Conservation (phyloP, 805 yeast genomes). For the Candida morakotiae region DNA sequence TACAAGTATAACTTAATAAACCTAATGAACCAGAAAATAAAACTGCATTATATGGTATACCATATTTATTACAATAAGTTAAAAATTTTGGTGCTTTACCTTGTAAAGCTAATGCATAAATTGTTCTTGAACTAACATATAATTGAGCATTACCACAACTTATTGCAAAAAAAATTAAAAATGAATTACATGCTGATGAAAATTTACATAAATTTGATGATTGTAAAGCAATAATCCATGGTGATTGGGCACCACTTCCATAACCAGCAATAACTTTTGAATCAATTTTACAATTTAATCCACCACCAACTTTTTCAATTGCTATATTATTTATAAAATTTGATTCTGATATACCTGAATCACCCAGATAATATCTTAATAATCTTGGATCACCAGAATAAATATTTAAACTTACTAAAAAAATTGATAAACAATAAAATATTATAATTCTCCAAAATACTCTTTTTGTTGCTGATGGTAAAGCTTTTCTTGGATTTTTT, state of each 20-base stretch:
- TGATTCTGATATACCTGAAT: constrained; percentile 30
- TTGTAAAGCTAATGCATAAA: constrained; percentile 41
- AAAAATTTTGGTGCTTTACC: constrained; percentile 61
- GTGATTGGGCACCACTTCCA: constrained; percentile 41
- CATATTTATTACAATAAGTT: constrained; percentile 54
- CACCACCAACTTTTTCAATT: constrained; percentile 35
- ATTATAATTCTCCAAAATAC: constrained; percentile 69
- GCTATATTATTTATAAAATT: constrained; percentile 25
- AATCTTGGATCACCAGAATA: constrained; percentile 77
- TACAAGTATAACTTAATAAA: constrained; percentile 55
- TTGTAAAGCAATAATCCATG: constrained; percentile 43
- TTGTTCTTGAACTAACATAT: constrained; percentile 40
- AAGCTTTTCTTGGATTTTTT: constrained; percentile 69
- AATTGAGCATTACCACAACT: constrained; percentile 44
- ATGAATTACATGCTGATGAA: constrained; percentile 38
- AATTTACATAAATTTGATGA: constrained; percentile 33
- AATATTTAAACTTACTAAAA: constrained; percentile 66
- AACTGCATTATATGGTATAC: constrained; percentile 74
- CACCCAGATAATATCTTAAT: constrained; percentile 47
- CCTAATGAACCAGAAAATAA: constrained; percentile 60
- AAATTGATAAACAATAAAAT: constrained; percentile 62
- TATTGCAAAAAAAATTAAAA: constrained; percentile 43
- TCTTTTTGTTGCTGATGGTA: constrained; percentile 72
- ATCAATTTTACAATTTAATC: constrained; percentile 25
- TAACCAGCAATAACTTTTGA: constrained; percentile 26